phyloP scores from a whole-genome alignment of 306 rosid species.

The Prosopis cineraria region DNA sequence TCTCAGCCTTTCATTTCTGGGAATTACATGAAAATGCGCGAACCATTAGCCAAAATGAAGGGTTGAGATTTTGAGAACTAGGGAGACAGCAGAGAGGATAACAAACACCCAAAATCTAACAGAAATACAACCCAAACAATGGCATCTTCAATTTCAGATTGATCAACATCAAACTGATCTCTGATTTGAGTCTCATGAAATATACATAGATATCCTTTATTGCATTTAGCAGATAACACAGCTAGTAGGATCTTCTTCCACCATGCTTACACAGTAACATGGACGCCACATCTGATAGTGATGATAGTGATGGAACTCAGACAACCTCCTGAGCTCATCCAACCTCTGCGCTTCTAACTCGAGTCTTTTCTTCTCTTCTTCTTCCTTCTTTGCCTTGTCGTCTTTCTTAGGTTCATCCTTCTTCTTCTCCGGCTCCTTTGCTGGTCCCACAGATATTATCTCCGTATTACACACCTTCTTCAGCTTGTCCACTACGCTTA shows the following conservation, averaged over 20 bases:
- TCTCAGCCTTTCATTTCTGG: too few species aligned
- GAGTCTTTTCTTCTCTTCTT: background rate
- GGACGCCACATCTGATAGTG: background rate
- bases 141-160: background rate
- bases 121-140: background rate
- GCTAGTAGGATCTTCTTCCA: background rate
- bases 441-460: constrained; percentile 60
- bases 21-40: too few species aligned
- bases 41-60: too few species aligned
- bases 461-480: constrained; percentile 44
- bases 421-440: constrained; percentile 47
- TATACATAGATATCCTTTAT: background rate
- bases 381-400: background rate
- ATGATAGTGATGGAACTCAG: background rate
- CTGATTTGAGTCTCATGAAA: background rate
- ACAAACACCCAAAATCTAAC: too few species aligned
- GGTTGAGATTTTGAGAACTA: too few species aligned
- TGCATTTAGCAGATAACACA: background rate
- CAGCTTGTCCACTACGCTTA: constrained; percentile 48
- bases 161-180: background rate
- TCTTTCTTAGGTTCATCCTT: constrained; percentile 24
- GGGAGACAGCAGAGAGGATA: too few species aligned
- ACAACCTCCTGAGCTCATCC: background rate
- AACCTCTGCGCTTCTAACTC: background rate
- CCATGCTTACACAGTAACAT: background rate